Conservation (phyloP, 345 rosid genomes). For the Rhodamnia argentea region DNA sequence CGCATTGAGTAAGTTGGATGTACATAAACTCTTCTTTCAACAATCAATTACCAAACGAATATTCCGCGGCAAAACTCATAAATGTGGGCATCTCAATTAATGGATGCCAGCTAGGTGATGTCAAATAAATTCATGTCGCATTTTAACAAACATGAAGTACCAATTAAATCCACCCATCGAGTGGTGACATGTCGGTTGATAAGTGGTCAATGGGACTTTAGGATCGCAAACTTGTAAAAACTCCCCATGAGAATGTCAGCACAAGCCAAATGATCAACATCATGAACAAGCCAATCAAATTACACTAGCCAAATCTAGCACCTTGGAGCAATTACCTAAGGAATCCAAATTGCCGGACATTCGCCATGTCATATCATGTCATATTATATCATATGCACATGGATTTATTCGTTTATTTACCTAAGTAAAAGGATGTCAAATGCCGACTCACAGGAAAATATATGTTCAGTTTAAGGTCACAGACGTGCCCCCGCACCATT, state of each 20-base stretch:
- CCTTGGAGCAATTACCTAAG: neutral
- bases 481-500: rapidly evolving
- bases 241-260: neutral
- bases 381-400: neutral
- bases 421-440: neutral
- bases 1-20: neutral
- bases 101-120: neutral
- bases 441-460: neutral
- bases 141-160: too few species aligned
- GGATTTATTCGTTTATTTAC: neutral
- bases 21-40: neutral
- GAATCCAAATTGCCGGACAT: neutral
- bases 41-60: neutral
- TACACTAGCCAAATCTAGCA: neutral
- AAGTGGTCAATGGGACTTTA: neutral
- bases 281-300: neutral
- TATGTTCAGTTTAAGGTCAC: neutral
- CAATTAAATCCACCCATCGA: neutral
- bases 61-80: neutral
- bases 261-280: neutral
- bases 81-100: neutral
- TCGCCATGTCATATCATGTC: neutral
- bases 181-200: neutral
- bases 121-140: neutral
- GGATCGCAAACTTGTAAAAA: neutral